A percentile compares a stretch with the other conserved stretches of the same genome.
phyloP scores from a whole-genome alignment of 2,329 filamentous ascomycete genomes.

The Incumbomyces delicatus region DNA sequence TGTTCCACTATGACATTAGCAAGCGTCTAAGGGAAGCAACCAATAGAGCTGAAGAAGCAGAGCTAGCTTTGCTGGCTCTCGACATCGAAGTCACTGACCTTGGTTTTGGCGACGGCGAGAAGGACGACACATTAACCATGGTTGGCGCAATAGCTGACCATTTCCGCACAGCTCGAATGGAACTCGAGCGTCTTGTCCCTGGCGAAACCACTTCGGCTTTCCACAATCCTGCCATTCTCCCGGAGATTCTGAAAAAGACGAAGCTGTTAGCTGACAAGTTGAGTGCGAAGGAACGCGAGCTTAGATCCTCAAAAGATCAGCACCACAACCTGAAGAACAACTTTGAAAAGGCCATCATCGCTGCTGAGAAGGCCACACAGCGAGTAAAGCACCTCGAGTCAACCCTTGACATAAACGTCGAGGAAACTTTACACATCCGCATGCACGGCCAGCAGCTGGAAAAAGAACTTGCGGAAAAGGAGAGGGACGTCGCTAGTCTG shows the following conservation, averaged over 20 bases:
- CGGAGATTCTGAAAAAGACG: slow-evolving; percentile 31
- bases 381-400: slow-evolving; percentile 31
- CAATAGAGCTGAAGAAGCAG: slow-evolving; percentile 30
- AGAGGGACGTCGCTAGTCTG: slow-evolving; percentile 32
- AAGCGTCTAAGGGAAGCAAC: slow-evolving; percentile 28
- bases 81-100: slow-evolving; percentile 28
- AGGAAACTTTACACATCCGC: slow-evolving; percentile 36
- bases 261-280: slow-evolving; percentile 23
- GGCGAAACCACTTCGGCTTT: slow-evolving; percentile 33
- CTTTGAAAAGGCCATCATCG: slow-evolving; percentile 33
- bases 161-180: slow-evolving; percentile 35
- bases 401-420: slow-evolving; percentile 31
- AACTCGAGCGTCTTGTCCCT: slow-evolving; percentile 34
- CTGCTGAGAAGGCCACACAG: slow-evolving; percentile 28
- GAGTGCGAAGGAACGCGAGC: slow-evolving; percentile 26
- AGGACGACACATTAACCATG: slow-evolving; percentile 22
- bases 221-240: slow-evolving; percentile 29
- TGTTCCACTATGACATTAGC: slow-evolving; percentile 30
- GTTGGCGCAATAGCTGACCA: slow-evolving; percentile 28
- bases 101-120: slow-evolving; percentile 29
- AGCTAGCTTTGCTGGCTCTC: slow-evolving; percentile 27
- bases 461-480: slow-evolving; percentile 31
- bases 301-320: slow-evolving; percentile 27
- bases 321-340: slow-evolving; percentile 34
- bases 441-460: slow-evolving; percentile 35